Base-by-base conservation (phyloP, 1,284 basidiomycete species). In the Schizophyllum commune region DNA sequence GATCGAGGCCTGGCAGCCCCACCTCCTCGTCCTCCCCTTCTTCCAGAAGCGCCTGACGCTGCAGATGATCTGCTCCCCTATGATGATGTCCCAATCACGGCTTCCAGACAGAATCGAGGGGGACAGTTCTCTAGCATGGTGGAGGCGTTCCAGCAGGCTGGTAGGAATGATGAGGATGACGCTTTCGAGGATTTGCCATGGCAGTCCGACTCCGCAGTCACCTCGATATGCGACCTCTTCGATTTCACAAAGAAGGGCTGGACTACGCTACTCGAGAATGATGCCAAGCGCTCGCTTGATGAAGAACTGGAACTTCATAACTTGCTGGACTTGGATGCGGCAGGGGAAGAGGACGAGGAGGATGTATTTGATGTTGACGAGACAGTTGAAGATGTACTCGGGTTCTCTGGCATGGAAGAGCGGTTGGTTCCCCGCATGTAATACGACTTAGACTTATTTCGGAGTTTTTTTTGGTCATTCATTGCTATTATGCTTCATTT, bases 281-380 rank as follows among this genome's bases (percentile, higher is more conserved):
- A 8, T 5, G 27, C 58, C 6, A 51, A 33, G 8, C 27, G 52
- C 17, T 61, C 17, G 52, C 56, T 60, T 34, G 53, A 57, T 21
- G 61, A 62, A 20, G 61, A 62, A 34, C 33, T 62, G n/a, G 61
- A 60, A 20, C 34, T 62, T n/a, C 59, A 62, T 60, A 58, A 60
- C 15, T 33, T 62, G 32, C 32, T 62, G 19, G 53, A 62, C 54
- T 51, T 60, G 17, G 61, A 62, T 62, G 61, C 52, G 2, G 58
- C 54, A 17, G 61, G 61, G 32, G 58, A 59, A 33, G 19, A 32
- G 11, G 32, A 62, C 15, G 60, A 54, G 6, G 52, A 15, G 13
- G 53, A 60, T 55, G 19, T 39, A 6, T 7, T 60, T 55, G 58
- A 55, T 55, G 27, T 60, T 15, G 58, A 62, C 39, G 61, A 60